Evolutionary conservation across 805 yeast species (phyloP), one percentile per base, ranked within the genome.

Genomic region (Schizosaccharomyces japonicus): DNA sequence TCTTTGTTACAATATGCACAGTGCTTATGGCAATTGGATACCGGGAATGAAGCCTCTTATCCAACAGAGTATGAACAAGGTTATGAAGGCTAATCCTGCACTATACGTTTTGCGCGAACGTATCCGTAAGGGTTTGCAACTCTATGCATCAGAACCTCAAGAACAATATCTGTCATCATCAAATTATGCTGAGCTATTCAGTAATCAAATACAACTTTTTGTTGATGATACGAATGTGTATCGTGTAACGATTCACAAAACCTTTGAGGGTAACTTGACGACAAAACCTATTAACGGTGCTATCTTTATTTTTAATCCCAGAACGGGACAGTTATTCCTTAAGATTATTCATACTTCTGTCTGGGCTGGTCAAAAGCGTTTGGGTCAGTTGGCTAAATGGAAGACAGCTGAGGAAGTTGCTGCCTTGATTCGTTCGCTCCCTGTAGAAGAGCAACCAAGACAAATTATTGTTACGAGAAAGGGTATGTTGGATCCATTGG

Each of bases 371-470:
- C 96, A 90, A 60, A 85, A 83, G 57, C 78, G 95, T 55, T 68
- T 87, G 51, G 78, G 90, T 27, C 95, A 90, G 58, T 64, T 90
- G 53, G 85, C 96, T 1, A 90, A 90, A 59, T 90, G 98, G 98
- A 90, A 87, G 60, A 77, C 96, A 1, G 96, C 98, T 0, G 99
- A 90, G 62, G 96, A 87, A 61, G 93, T 83, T 21, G 87, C 95
- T 13, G 93, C 94, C 0, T 65, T 90, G 52, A 71, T 90, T 17
- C 69, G 95, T 39, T 81, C 95, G 0, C 63, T 90, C 48, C 95
- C 95, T 0, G 69, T 75, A 48, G 95, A 87, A 56, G 95, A 90
- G 61, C 95, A 84, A 56, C 98, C 98, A 1, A 80, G 80, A 56
- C 94, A 85, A 61, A 65, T 90, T 50, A 80, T 90, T 57, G 85